Evolutionary conservation across 768 basidiomycete genomes (phyloP).

Genomic region (Sarcodon aspratus): DNA sequence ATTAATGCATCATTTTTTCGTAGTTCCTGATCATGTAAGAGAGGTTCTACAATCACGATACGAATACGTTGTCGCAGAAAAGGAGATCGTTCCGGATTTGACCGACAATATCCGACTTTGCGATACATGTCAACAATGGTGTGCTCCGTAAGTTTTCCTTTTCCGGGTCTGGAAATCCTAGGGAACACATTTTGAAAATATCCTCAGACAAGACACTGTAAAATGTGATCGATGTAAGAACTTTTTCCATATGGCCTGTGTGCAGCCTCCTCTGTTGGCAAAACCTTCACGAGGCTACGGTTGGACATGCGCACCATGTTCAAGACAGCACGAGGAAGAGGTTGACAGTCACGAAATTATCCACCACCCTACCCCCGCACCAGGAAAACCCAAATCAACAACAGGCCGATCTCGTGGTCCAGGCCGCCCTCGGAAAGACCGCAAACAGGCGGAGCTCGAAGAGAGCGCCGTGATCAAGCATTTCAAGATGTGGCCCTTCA

Average conservation of each 20-base stretch:
- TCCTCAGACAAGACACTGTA: constrained; percentile 65
- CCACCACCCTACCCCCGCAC: constrained; percentile 40
- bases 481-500: constrained; percentile 87
- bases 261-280: constrained; percentile 79
- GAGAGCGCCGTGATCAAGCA: constrained; percentile 71
- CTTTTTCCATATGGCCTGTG: constrained; percentile 91
- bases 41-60: constrained; percentile 72
- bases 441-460: constrained; percentile 60
- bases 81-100: constrained; percentile 83
- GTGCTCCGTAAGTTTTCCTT: constrained; percentile 54
- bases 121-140: constrained; percentile 80
- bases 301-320: constrained; percentile 95
- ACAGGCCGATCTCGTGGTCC: constrained; percentile 67
- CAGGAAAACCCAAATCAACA: constrained; percentile 44
- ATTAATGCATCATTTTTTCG: constrained; percentile 4
- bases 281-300: constrained; percentile 96
- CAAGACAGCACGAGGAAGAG: constrained; percentile 76
- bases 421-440: constrained; percentile 71
- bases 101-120: constrained; percentile 82
- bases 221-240: constrained; percentile 88
- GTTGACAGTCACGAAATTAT: constrained; percentile 61
- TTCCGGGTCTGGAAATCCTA: constrained; percentile 2
- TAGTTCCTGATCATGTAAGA: constrained; percentile 77
- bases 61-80: constrained; percentile 92
- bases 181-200: constrained; percentile 10